Percentiles rank a stretch among this genome's conserved stretches.
These are phyloP conservation scores for Pseudevernia furfuracea DNA, from an alignment of 495 filamentous ascomycete genomes.

Conservation along the genomic window DNA sequence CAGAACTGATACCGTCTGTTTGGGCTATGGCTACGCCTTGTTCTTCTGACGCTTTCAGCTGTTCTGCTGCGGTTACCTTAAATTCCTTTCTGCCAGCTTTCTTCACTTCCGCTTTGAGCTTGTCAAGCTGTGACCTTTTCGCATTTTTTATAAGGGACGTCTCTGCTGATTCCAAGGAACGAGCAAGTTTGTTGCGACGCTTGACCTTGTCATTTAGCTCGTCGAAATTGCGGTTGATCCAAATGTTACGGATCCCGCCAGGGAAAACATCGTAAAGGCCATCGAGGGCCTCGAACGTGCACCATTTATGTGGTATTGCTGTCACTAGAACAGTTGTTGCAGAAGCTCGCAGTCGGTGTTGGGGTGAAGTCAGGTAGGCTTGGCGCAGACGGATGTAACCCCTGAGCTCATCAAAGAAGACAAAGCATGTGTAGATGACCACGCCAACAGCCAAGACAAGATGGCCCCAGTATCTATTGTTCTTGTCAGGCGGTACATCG, in stretches of 20 bases:
- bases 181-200: slow-evolving; percentile 61
- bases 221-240: slow-evolving; percentile 90
- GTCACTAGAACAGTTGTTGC: slow-evolving; percentile 92
- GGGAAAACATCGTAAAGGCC: slow-evolving; percentile 95
- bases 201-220: slow-evolving; percentile 82
- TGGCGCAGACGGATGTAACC: slow-evolving; percentile 94
- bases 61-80: slow-evolving; percentile 43
- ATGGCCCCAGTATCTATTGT: slow-evolving; percentile 81
- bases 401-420: slow-evolving; percentile 79
- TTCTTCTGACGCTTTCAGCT: slow-evolving; percentile 38
- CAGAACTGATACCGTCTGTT: slow-evolving; percentile 68
- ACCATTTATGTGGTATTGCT: slow-evolving; percentile 83
- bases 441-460: slow-evolving; percentile 72
- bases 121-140: slow-evolving; percentile 66
- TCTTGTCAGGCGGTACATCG: slow-evolving; percentile 69
- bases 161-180: slow-evolving; percentile 70
- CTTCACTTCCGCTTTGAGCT: slow-evolving; percentile 56
- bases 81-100: slow-evolving; percentile 46
- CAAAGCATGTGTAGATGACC: slow-evolving; percentile 74
- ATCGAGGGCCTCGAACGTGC: slow-evolving; percentile 68
- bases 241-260: slow-evolving; percentile 90
- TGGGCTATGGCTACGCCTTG: slow-evolving; percentile 56
- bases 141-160: slow-evolving; percentile 73
- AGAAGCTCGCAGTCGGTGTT: slow-evolving; percentile 89
- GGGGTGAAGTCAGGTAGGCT: slow-evolving; percentile 88